phyloP scores from a whole-genome alignment of 441 rosid species.

The Cnidoscolus chayamansa region DNA sequence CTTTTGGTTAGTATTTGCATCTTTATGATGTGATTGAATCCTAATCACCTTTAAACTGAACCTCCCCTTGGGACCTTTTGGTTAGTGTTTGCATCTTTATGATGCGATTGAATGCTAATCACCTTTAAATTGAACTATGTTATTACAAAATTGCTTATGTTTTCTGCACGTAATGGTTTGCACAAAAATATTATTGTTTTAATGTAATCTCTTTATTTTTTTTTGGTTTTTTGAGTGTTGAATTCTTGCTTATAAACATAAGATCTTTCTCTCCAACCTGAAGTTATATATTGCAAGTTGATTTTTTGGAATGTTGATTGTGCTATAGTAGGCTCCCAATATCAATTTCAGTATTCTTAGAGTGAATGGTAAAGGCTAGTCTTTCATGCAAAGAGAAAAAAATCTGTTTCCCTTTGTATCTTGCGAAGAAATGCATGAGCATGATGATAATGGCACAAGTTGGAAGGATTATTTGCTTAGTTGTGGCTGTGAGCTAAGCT shows the following conservation, averaged over 20 bases:
- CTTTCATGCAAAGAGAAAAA: background rate
- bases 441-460: background rate
- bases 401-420: background rate
- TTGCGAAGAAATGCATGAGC: background rate
- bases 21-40: background rate
- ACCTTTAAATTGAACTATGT: background rate
- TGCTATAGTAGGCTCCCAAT: background rate
- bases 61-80: slow-evolving; percentile 56
- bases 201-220: background rate
- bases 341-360: background rate
- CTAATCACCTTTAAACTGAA: too few species aligned
- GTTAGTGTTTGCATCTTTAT: slow-evolving; percentile 28
- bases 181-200: background rate
- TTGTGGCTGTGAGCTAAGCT: too few species aligned
- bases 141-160: background rate
- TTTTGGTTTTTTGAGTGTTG: background rate
- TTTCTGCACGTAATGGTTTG: slow-evolving; percentile 5
- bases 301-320: background rate
- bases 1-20: slow-evolving; percentile 40
- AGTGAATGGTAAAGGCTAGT: background rate
- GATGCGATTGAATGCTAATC: background rate
- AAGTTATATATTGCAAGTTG: background rate
- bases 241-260: background rate
- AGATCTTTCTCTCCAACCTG: background rate
- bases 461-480: too few species aligned